Evolutionary conservation across 2,329 filamentous ascomycete genomes (phyloP).

Genomic region (Claviceps maximensis): DNA sequence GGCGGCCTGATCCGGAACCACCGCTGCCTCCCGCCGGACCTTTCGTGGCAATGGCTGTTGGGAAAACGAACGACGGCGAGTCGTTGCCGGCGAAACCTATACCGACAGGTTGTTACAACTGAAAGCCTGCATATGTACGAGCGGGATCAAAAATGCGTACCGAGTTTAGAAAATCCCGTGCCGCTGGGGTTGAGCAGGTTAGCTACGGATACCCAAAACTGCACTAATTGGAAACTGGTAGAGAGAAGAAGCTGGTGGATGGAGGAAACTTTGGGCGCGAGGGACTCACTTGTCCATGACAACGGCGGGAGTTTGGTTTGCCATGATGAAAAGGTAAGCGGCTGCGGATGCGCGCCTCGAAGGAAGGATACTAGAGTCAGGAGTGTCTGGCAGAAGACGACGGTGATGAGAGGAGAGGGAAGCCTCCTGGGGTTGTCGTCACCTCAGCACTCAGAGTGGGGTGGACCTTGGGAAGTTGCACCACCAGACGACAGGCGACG

Average conservation of each 20-base stretch:
- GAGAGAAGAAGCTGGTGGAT: slow-evolving; percentile 8
- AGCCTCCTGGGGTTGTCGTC: slow-evolving; percentile 7
- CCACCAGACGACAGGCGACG: too few relatives aligned
- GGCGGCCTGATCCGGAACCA: slow-evolving; percentile 74
- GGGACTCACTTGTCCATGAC: slow-evolving; percentile 99
- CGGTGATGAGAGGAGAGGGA: slow-evolving; percentile 2
- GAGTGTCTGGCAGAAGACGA: slow-evolving; percentile 1
- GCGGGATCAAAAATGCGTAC: slow-evolving; percentile 35
- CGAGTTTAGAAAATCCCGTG: slow-evolving; percentile 98
- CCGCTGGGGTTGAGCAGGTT: slow-evolving; percentile 51
- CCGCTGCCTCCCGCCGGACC: slow-evolving; percentile 55
- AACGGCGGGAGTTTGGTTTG: slow-evolving; percentile 98
- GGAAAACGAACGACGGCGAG: slow-evolving; percentile 97
- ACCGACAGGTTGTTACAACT: slow-evolving; percentile 13
- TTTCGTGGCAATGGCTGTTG: slow-evolving; percentile 96
- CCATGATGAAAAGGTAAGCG: slow-evolving; percentile 46
- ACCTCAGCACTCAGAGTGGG: slow-evolving; percentile 5
- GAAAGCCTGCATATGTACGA: slow-evolving; percentile 3
- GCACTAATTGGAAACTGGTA: slow-evolving; percentile 13
- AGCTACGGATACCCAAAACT: slow-evolving; percentile 13
- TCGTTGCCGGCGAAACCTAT: slow-evolving; percentile 97
- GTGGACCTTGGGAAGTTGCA: slow-evolving; percentile 4
- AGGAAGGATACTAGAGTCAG: not conserved
- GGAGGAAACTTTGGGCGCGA: slow-evolving; percentile 13
- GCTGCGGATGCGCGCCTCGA: slow-evolving; percentile 11